Conservation (phyloP, 345 rosid genomes). For the Melaleuca alternifolia region DNA sequence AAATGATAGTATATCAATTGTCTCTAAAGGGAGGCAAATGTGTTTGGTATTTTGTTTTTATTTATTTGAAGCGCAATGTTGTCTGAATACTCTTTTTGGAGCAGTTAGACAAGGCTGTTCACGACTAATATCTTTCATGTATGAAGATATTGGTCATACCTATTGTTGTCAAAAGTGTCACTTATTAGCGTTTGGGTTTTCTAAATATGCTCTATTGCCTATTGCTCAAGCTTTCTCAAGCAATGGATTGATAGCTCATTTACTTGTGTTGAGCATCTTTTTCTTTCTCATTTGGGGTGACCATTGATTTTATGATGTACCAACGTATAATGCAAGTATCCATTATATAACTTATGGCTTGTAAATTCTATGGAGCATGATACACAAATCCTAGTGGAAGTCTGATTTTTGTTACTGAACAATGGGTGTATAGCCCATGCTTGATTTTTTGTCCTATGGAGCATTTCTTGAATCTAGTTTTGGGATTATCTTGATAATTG, state of each 20-base stretch:
- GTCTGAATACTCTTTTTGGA: background rate
- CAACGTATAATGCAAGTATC: background rate
- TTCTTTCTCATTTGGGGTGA: background rate
- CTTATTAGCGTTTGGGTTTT: background rate
- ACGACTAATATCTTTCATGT: background rate
- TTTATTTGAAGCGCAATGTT: background rate
- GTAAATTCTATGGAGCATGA: background rate
- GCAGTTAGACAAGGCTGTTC: background rate
- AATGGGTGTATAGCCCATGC: background rate
- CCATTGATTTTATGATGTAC: background rate
- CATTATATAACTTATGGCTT: background rate
- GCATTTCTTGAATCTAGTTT: background rate
- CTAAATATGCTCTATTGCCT: background rate
- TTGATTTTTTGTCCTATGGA: background rate
- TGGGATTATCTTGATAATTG: background rate
- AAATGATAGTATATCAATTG: background rate
- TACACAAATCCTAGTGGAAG: background rate
- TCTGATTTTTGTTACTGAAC: background rate
- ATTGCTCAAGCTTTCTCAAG: background rate
- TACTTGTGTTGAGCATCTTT: background rate
- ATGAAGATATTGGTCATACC: background rate
- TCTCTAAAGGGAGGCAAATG: background rate
- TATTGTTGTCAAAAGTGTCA: background rate
- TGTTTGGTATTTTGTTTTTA: background rate
- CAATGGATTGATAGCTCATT: background rate